Percentiles rank a stretch among this genome's conserved stretches.
Conservation (phyloP, 176 grass and related monocot species). For the Zea luxurians region DNA sequence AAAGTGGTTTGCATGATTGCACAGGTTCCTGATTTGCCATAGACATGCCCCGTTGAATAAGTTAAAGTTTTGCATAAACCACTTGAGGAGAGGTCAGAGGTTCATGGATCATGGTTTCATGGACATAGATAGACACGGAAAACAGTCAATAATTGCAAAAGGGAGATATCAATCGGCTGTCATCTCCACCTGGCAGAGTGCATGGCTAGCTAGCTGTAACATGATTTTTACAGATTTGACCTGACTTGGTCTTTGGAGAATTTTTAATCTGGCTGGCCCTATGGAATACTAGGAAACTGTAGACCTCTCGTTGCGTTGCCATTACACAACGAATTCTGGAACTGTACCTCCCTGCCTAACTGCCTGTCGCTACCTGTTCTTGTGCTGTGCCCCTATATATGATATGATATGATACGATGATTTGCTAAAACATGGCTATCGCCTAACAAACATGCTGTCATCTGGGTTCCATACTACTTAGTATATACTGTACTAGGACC, state of each 20-base stretch:
- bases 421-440: slow-evolving; percentile 2
- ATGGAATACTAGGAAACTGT: background rate
- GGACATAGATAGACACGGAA: slow-evolving; percentile 23
- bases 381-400: background rate
- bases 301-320: background rate
- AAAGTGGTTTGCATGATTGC: background rate
- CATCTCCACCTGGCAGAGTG: slow-evolving; percentile 45
- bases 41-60: slow-evolving; percentile 14
- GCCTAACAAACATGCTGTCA: background rate
- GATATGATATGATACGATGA: background rate
- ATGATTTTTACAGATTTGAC: slow-evolving; percentile 39
- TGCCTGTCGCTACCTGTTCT: background rate
- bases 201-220: slow-evolving; percentile 16
- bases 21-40: background rate
- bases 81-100: slow-evolving; percentile 31
- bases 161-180: slow-evolving; percentile 48
- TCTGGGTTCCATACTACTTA: slow-evolving; percentile 1
- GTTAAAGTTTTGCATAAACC: slow-evolving; percentile 18
- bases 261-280: slow-evolving; percentile 24
- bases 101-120: background rate
- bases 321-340: slow-evolving; percentile 1
- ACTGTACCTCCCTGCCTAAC: background rate
- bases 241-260: slow-evolving; percentile 26
- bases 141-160: slow-evolving; percentile 45
- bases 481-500: background rate